Conservation (phyloP, 1,284 basidiomycete genomes). For the Termitomyces sp. region DNA sequence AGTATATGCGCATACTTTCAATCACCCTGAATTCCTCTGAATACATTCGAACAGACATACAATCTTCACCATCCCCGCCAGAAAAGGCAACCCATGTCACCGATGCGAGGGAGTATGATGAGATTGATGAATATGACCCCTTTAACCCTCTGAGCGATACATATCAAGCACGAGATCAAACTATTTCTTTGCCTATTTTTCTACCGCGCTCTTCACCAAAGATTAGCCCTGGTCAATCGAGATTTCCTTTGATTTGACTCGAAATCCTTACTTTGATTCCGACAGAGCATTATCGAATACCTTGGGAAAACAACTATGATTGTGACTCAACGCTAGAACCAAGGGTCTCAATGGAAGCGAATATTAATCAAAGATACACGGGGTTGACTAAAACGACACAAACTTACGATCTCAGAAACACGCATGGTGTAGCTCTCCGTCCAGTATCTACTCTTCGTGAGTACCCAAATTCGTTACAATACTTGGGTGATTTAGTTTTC, state of each 20-base stretch:
- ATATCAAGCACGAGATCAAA: background rate
- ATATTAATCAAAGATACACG: background rate
- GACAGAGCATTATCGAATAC: background rate
- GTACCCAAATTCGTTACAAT: conserved; percentile 22
- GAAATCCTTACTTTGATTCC: background rate
- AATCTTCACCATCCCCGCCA: conserved; percentile 38
- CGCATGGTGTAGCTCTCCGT: conserved; percentile 48
- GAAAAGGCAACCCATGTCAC: conserved; percentile 6
- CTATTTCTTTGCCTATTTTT: background rate
- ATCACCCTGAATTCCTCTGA: conserved; percentile 7
- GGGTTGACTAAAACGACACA: background rate
- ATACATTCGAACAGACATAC: conserved; percentile 25
- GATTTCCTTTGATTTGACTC: background rate
- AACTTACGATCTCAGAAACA: conserved; percentile 30
- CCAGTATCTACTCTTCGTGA: conserved; percentile 70
- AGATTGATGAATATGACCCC: conserved; percentile 19
- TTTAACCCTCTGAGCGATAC: background rate
- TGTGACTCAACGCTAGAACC: background rate
- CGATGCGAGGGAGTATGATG: conserved; percentile 10
- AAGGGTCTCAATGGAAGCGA: background rate
- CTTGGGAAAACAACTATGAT: background rate
- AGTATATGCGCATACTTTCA: conserved; percentile 39
- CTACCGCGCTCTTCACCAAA: background rate
- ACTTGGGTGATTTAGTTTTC: background rate
- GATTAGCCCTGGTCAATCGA: background rate